These are phyloP conservation scores for Pharus latifolius DNA, from an alignment of 176 grass and related monocot genomes.

Conservation along the genomic window DNA sequence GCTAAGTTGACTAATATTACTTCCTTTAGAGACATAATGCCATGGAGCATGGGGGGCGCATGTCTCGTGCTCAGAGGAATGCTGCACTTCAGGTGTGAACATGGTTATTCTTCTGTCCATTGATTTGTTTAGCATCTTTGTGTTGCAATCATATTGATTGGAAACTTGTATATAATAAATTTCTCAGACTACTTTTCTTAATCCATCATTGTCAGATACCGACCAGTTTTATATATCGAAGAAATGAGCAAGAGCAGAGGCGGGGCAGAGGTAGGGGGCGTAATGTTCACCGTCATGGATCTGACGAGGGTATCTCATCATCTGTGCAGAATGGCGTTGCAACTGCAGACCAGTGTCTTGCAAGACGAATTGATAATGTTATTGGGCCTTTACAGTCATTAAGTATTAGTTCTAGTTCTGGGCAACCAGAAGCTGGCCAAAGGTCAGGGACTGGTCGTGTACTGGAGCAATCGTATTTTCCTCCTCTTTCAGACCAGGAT, in stretches of 20 bases:
- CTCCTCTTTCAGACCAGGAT: constrained; percentile 68
- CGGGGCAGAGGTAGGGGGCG: constrained; percentile 65
- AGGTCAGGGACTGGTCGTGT: constrained; percentile 20
- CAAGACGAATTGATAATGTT: constrained; percentile 17
- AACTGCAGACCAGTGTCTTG: constrained; percentile 14
- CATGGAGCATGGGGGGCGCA: constrained; percentile 67
- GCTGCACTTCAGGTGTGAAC: constrained; percentile 69
- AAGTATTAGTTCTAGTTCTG: constrained; percentile 27
- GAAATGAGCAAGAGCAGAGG: constrained; percentile 67
- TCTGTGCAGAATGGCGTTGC: constrained; percentile 32
- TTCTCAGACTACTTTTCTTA: constrained; percentile 13
- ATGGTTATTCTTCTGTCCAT: not conserved
- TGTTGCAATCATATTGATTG: not conserved
- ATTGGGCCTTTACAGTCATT: constrained; percentile 28
- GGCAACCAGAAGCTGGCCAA: constrained; percentile 19
- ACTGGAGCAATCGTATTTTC: constrained; percentile 69
- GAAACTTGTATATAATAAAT: not conserved
- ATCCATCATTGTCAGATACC: constrained; percentile 64
- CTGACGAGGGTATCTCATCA: constrained; percentile 25
- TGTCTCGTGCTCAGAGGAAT: constrained; percentile 91
- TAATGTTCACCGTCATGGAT: constrained; percentile 33
- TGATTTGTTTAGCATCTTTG: not conserved
- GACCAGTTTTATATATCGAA: constrained; percentile 90
- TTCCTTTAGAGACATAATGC: constrained; percentile 88
- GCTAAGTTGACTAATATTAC: not conserved